Base-by-base conservation (phyloP, 352 stramenopile species). In the Elongisporangium anandrum region DNA sequence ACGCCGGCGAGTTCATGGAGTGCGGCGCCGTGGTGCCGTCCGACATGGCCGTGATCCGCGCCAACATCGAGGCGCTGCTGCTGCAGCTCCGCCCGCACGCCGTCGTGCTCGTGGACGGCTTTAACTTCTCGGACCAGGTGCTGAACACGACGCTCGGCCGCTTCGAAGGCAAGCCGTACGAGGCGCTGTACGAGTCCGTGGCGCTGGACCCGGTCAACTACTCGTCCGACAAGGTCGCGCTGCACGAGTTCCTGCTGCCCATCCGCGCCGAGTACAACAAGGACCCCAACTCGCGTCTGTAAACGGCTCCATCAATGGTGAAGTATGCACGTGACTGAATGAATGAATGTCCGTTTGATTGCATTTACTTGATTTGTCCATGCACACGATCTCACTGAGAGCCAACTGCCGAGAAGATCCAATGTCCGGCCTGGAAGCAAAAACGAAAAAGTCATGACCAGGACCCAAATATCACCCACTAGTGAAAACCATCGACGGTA, bases 121-220 rank as follows among this genome's bases (percentile, higher is more conserved):
- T 90, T 68, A 87, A 92, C 65, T 91, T 92, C 62, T 87, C 79
- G 12, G 85, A 92, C 63, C 68, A 82, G 56, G 24, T 59, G 50
- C 59, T 94, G 45, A 92, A 92, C 75, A 88, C 82, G 66, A 77
- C 77, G 24, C 66, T 94, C 29, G 85, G 85, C 22, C 77, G 81
- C 56, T 86, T 79, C 52, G 79, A 93, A 55, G 85, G 83, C 19
- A 76, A 87, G 13, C 73, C 90, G 49, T 93, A 95, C 71, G 75
- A 89, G 49, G 77, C 78, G 56, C 57, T 90, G 54, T 87, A 83
- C 48, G 71, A 72, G 53, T 76, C 75, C 49, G 68, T 75, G n/a
- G 68, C 87, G 68, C 75, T 77, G 57, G 75, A 91, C 19, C 79
- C 77, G 1, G 57, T 91, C 59, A 91, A 91, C 63, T 59, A 73